A percentile compares a stretch with the other conserved stretches of the same genome.
These are phyloP conservation scores for Fusarium sp. DNA, from an alignment of 2,329 filamentous ascomycete species.

Conservation along the genomic window DNA sequence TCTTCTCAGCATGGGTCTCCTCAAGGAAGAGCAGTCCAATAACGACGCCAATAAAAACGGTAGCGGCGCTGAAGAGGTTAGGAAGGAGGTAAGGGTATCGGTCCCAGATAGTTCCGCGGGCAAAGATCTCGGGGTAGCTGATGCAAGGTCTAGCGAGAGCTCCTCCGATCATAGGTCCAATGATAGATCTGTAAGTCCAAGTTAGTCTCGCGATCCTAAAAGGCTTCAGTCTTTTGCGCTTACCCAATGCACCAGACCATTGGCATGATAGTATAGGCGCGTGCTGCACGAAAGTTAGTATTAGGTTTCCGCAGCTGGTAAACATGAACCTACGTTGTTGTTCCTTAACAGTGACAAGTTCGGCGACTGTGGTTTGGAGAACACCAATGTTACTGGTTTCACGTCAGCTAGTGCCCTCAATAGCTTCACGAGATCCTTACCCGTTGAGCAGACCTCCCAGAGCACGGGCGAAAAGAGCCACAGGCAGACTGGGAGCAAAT, in stretches of 20 bases:
- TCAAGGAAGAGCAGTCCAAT: constrained; percentile 90
- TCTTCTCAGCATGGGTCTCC: constrained; percentile 91
- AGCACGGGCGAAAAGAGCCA: constrained; percentile 88
- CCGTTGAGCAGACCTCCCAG: constrained; percentile 93
- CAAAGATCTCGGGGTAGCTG: constrained; percentile 82
- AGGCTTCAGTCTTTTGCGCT: constrained; percentile 44
- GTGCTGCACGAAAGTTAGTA: constrained; percentile 66
- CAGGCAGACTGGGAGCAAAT: constrained; percentile 83
- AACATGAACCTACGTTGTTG: constrained; percentile 78
- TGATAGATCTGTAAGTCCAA: constrained; percentile 75
- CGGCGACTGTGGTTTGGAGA: constrained; percentile 93
- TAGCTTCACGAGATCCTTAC: constrained; percentile 62
- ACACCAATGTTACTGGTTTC: constrained; percentile 86
- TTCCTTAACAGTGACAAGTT: constrained; percentile 91
- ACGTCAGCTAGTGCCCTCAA: constrained; percentile 25
- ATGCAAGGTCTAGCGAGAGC: constrained; percentile 87
- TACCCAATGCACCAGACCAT: constrained; percentile 97
- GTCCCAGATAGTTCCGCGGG: constrained; percentile 82
- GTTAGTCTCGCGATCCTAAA: constrained; percentile 26
- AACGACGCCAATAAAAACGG: constrained; percentile 80
- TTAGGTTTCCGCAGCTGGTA: background rate
- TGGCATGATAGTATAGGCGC: constrained; percentile 97
- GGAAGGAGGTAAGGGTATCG: constrained; percentile 90
- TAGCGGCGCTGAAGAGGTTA: constrained; percentile 88
- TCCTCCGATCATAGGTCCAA: constrained; percentile 92